Conservation (phyloP, 768 basidiomycete species). For the Kwoniella newhampshirensis region DNA sequence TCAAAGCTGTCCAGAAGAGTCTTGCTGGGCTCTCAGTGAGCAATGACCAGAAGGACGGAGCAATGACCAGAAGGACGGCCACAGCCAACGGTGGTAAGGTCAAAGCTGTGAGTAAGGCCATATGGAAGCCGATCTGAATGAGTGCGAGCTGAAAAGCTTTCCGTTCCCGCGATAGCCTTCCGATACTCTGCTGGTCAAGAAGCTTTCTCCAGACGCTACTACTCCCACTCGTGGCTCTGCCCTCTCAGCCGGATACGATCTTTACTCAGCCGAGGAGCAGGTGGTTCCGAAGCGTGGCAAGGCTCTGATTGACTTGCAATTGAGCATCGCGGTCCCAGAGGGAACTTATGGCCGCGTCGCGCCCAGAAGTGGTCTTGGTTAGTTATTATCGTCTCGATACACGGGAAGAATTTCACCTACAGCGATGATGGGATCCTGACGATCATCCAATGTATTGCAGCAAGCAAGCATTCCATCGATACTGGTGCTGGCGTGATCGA, state of each 20-base stretch:
- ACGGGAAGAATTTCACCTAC: not conserved
- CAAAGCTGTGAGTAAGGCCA: slow-evolving; percentile 14
- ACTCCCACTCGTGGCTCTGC: slow-evolving; percentile 83
- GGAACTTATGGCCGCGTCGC: slow-evolving; percentile 97
- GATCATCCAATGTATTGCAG: too few relatives aligned
- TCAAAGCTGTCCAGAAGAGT: slow-evolving; percentile 15
- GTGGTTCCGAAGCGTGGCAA: slow-evolving; percentile 84
- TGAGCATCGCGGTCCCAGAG: slow-evolving; percentile 87
- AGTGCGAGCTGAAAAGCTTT: too few relatives aligned
- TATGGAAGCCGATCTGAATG: too few relatives aligned
- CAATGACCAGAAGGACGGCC: not conserved
- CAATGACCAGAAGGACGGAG: slow-evolving; percentile 14
- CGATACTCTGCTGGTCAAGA: slow-evolving; percentile 69
- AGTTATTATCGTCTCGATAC: slow-evolving; percentile 40
- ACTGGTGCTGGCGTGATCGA: slow-evolving; percentile 98
- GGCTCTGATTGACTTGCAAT: slow-evolving; percentile 83
- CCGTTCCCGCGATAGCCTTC: slow-evolving; percentile 28
- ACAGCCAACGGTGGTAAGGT: not conserved
- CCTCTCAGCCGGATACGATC: slow-evolving; percentile 89
- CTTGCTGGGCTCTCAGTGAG: slow-evolving; percentile 14
- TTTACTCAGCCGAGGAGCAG: slow-evolving; percentile 83
- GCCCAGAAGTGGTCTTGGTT: slow-evolving; percentile 91
- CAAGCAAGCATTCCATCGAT: slow-evolving; percentile 95
- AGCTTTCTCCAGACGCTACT: slow-evolving; percentile 74
- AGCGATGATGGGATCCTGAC: not conserved